These are phyloP conservation scores for Eutrema heterophyllum DNA, from an alignment of 345 rosid genomes.

Conservation along the genomic window DNA sequence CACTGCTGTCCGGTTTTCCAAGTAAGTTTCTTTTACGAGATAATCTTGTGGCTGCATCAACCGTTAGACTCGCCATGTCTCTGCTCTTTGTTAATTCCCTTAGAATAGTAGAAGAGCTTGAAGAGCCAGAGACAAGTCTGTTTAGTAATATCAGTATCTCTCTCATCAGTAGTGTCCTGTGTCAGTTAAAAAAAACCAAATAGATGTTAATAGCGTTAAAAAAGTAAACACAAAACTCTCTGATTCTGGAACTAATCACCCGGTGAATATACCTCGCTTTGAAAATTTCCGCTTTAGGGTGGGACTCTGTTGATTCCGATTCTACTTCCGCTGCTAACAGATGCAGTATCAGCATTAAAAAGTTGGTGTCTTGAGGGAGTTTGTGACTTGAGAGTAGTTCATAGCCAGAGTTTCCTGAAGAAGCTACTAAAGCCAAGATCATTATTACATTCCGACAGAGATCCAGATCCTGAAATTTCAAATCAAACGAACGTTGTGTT, in stretches of 20 bases:
- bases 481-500: constrained; percentile 3
- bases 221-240: too few relatives aligned
- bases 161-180: constrained; percentile 65
- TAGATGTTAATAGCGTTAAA: not conserved
- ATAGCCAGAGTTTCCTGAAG: constrained; percentile 73
- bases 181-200: not conserved
- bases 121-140: constrained; percentile 62
- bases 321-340: constrained; percentile 60
- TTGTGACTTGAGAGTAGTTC: constrained; percentile 52
- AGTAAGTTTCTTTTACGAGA: constrained; percentile 40
- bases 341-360: constrained; percentile 69
- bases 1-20: constrained; percentile 25
- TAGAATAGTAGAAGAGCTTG: constrained; percentile 50
- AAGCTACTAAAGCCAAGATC: constrained; percentile 62
- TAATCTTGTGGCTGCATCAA: constrained; percentile 65
- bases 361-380: constrained; percentile 47
- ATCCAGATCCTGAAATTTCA: constrained; percentile 59
- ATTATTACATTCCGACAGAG: constrained; percentile 58
- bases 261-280: constrained; percentile 51
- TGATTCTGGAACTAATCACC: not conserved
- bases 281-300: constrained; percentile 38
- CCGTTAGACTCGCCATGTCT: constrained; percentile 72
- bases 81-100: constrained; percentile 57
- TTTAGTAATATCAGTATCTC: constrained; percentile 79
- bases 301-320: constrained; percentile 37